Base-by-base conservation (phyloP, 23 red algal species). In the Gracilaria domingensis region DNA sequence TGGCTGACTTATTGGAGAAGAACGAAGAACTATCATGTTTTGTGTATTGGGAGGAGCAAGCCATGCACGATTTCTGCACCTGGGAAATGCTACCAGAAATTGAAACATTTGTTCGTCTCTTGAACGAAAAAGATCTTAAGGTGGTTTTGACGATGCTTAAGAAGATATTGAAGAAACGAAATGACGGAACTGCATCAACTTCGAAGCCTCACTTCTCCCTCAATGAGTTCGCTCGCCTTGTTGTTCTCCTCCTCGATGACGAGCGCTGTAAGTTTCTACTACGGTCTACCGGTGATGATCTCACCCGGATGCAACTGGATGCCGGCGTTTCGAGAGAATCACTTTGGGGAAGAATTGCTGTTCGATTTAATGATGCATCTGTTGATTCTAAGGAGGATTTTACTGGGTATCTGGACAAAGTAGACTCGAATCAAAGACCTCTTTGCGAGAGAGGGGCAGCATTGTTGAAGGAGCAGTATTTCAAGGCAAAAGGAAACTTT, bases 371-470 rank as follows among this genome's bases (percentile, higher is more conserved):
- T 73, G 34, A 73, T 73, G 4, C 21, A 6, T 1, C 33, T 16
- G 35, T 73, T 9, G 35, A 73, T 29, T 40, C 17, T 9, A 73
- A 35, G 21, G 28, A 73, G 20, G 38, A n/a, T 17, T 73, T 73
- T 24, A n/a, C 67, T 1, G 30, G 33, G 5, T 73, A 14, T 44
- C 67, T 73, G 2, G 67, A 73, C 16, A 35, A 44, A 2, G 2
- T 73, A 44, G 67, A 73, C 28, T 73, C 67, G 1, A 73, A 39
- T 29, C 67, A 44, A 24, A n/a, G 67, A 17, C 67, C 67, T 4
- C 28, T 73, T 23, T 40, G 35, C 16, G 33, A 73, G 20, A 2
- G 34, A 42, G 7, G 38, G 1, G 67, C 30, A 5, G 20, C 67
- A 0, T 7, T 40, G 1, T 21, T 40, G 38, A 73, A 73, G 16